Evolutionary conservation across 257 asterid genomes (phyloP).

Genomic region (Mitragyna speciosa): DNA sequence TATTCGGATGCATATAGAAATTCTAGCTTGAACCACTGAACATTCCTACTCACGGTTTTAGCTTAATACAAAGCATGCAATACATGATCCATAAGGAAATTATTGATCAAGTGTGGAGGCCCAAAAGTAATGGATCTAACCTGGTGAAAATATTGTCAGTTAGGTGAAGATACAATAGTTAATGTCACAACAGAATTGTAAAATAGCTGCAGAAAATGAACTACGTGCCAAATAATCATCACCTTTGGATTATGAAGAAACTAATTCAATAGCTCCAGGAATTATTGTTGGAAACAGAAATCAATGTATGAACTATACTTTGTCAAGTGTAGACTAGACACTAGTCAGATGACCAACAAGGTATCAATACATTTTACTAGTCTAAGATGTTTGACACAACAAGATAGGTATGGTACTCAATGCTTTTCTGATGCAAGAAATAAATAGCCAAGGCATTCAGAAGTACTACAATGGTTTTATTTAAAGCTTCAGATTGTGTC

Average conservation of each 20-base stretch:
- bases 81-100: background rate
- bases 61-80: background rate
- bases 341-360: background rate
- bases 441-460: background rate
- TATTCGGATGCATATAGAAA: background rate
- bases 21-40: background rate
- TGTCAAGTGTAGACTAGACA: background rate
- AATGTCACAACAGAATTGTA: background rate
- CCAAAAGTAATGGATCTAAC: background rate
- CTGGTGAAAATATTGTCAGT: background rate
- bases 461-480: background rate
- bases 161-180: no score
- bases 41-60: background rate
- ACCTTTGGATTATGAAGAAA: background rate
- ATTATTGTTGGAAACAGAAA: background rate
- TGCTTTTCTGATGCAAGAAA: background rate
- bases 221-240: background rate
- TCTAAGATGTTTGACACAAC: background rate
- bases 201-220: background rate
- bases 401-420: background rate
- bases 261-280: background rate
- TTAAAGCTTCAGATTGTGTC: background rate
- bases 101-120: background rate
- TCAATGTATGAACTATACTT: background rate
- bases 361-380: background rate